phyloP scores from a whole-genome alignment of 106 monocot species.

The Vanilla planifolia region DNA sequence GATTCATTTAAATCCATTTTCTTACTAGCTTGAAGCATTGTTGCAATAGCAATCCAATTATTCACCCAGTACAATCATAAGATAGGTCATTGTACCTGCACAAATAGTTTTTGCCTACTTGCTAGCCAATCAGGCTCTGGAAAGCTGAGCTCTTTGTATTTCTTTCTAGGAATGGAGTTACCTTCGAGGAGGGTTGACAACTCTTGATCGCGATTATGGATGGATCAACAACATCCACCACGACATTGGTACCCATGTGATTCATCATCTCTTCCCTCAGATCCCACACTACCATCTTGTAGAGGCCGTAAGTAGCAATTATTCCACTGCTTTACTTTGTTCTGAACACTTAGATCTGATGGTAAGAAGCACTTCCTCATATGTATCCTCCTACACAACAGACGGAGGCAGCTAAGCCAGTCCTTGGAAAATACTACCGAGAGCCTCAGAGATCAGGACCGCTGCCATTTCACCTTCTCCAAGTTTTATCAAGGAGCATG shows the following conservation, averaged over 20 bases:
- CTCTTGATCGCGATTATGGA: slow-evolving; percentile 52
- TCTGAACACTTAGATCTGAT: too few species aligned
- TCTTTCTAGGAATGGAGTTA: slow-evolving; percentile 59
- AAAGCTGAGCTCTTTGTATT: too few species aligned
- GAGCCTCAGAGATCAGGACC: slow-evolving; percentile 48
- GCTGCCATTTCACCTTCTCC: slow-evolving; percentile 37
- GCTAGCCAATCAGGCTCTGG: too few species aligned
- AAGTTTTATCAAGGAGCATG: slow-evolving; percentile 31
- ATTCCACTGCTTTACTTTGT: too few species aligned
- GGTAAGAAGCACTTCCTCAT: background rate
- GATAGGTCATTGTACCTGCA: too few species aligned
- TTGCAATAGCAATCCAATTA: too few species aligned
- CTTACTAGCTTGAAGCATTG: too few species aligned
- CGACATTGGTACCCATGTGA: slow-evolving; percentile 56
- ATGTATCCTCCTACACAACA: slow-evolving; percentile 7
- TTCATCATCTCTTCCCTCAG: slow-evolving; percentile 67
- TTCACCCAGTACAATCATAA: too few species aligned
- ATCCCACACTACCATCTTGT: slow-evolving; percentile 61
- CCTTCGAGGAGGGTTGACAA: slow-evolving; percentile 47
- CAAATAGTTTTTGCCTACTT: too few species aligned
- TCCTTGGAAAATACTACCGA: slow-evolving; percentile 54
- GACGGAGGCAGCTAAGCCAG: slow-evolving; percentile 46
- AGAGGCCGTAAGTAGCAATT: slow-evolving; percentile 39
- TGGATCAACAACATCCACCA: slow-evolving; percentile 69
- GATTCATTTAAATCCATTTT: too few species aligned